Conservation (phyloP, 257 asterid species). For the Catharanthus roseus region DNA sequence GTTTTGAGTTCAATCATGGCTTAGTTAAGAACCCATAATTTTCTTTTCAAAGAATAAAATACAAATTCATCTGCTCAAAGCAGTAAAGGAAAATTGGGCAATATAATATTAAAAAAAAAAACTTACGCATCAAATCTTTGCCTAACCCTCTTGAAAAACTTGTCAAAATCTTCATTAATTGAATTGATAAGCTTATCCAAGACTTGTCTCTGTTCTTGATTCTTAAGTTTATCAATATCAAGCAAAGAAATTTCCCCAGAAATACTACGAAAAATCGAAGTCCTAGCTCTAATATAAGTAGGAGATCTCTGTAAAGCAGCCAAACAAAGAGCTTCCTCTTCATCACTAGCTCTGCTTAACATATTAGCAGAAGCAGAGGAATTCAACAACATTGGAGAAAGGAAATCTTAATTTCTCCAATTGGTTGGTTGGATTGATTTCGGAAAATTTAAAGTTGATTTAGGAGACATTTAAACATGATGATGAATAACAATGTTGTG, state of each 20-base stretch:
- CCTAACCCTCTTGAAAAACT: constrained; percentile 58
- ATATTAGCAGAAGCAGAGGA: constrained; percentile 24
- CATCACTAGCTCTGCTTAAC: constrained; percentile 30
- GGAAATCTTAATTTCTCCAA: background rate
- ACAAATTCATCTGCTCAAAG: background rate
- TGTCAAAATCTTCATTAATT: constrained; percentile 50
- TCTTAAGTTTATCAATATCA: constrained; percentile 45
- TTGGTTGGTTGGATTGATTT: background rate
- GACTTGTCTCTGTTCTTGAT: constrained; percentile 43
- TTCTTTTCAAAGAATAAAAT: too few relatives aligned
- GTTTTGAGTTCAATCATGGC: background rate
- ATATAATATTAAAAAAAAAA: background rate
- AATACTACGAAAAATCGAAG: constrained; percentile 39
- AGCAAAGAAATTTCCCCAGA: constrained; percentile 58
- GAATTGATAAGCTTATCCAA: constrained; percentile 50
- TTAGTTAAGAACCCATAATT: background rate
- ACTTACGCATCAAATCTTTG: constrained; percentile 80
- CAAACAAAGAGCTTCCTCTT: constrained; percentile 58
- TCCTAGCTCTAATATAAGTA: constrained; percentile 54
- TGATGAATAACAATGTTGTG: too few relatives aligned
- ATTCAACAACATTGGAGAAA: constrained; percentile 25
- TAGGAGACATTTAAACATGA: constrained; percentile 7
- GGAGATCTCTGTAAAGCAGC: constrained; percentile 72
- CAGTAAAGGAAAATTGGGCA: too few relatives aligned
- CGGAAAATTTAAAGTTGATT: constrained; percentile 28